These are phyloP conservation scores for Prunus campanulata DNA, from an alignment of 306 rosid species.

Conservation along the genomic window DNA sequence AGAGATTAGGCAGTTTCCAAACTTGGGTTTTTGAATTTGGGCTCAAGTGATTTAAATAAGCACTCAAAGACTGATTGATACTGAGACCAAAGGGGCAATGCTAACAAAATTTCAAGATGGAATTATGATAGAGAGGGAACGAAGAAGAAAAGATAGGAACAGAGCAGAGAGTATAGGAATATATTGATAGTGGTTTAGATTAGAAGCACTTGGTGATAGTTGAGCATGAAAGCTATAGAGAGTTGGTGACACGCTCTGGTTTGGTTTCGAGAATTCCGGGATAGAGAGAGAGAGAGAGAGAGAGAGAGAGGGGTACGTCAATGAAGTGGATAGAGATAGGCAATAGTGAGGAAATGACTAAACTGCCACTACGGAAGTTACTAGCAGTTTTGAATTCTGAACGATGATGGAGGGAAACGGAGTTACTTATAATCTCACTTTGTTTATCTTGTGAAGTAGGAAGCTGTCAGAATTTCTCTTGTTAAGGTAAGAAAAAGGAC, in stretches of 20 bases:
- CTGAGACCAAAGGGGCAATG: slow-evolving; percentile 12
- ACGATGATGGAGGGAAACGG: slow-evolving; percentile 17
- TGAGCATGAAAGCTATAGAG: slow-evolving; percentile 50
- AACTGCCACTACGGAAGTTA: slow-evolving; percentile 51
- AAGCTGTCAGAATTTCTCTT: not conserved
- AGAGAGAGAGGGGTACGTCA: slow-evolving; percentile 29
- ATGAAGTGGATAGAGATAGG: slow-evolving; percentile 42
- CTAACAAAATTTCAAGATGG: slow-evolving; percentile 19
- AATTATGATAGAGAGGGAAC: slow-evolving; percentile 32
- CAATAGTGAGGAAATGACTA: slow-evolving; percentile 48
- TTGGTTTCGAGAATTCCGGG: slow-evolving; percentile 37
- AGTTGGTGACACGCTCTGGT: slow-evolving; percentile 55
- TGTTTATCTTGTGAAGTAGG: not conserved
- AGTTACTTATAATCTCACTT: not conserved
- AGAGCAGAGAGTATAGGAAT: slow-evolving; percentile 10
- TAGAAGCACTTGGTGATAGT: slow-evolving; percentile 39
- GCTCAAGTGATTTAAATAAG: slow-evolving; percentile 18
- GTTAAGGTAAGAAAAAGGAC: not conserved
- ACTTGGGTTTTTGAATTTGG: slow-evolving; percentile 23
- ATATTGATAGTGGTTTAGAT: slow-evolving; percentile 42
- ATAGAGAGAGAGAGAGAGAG: slow-evolving; percentile 30
- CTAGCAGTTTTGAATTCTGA: slow-evolving; percentile 12
- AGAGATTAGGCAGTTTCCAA: slow-evolving; percentile 27
- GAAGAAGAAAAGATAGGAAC: not conserved
- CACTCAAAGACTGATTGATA: not conserved